Conservation (phyloP, 2,329 filamentous ascomycete genomes). For the Aureobasidium vineae region DNA sequence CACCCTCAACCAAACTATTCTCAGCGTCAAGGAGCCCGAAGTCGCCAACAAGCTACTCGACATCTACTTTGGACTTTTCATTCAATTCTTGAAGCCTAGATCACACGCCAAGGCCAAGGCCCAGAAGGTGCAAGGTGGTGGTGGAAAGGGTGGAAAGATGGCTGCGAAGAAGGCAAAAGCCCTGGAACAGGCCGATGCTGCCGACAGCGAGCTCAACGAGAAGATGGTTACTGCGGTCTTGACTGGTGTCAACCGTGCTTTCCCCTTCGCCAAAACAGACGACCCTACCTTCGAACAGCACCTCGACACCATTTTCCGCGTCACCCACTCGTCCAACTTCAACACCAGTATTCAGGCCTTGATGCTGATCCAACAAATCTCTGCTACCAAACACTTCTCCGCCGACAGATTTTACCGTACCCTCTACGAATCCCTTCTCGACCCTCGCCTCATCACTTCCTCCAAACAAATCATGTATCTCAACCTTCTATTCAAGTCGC, state of each 20-base stretch:
- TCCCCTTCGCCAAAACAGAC: slow-evolving; percentile 84
- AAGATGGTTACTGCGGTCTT: slow-evolving; percentile 90
- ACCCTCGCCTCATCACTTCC: slow-evolving; percentile 81
- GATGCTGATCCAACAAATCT: slow-evolving; percentile 90
- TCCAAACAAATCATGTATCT: slow-evolving; percentile 96
- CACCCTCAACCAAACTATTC: slow-evolving; percentile 92
- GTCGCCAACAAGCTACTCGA: slow-evolving; percentile 78
- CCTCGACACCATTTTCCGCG: slow-evolving; percentile 88
- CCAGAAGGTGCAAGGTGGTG: slow-evolving; percentile 53
- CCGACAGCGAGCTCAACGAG: slow-evolving; percentile 69
- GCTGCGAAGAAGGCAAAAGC: slow-evolving; percentile 47
- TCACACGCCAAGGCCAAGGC: slow-evolving; percentile 40
- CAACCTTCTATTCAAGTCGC: slow-evolving; percentile 81
- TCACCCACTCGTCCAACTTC: slow-evolving; percentile 98
- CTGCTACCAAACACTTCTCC: slow-evolving; percentile 72
- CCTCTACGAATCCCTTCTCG: slow-evolving; percentile 89
- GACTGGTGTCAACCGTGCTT: slow-evolving; percentile 92
- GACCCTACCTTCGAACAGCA: slow-evolving; percentile 79
- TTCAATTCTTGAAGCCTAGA: slow-evolving; percentile 70
- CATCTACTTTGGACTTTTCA: slow-evolving; percentile 90
- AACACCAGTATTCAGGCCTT: slow-evolving; percentile 97
- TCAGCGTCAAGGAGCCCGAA: slow-evolving; percentile 78
- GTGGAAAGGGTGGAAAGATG: slow-evolving; percentile 54
- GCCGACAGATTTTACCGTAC: slow-evolving; percentile 93
- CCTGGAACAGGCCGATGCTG: slow-evolving; percentile 41